These are phyloP conservation scores for Trichoderma parareesei DNA, from an alignment of 495 filamentous ascomycete species.

Conservation along the genomic window DNA sequence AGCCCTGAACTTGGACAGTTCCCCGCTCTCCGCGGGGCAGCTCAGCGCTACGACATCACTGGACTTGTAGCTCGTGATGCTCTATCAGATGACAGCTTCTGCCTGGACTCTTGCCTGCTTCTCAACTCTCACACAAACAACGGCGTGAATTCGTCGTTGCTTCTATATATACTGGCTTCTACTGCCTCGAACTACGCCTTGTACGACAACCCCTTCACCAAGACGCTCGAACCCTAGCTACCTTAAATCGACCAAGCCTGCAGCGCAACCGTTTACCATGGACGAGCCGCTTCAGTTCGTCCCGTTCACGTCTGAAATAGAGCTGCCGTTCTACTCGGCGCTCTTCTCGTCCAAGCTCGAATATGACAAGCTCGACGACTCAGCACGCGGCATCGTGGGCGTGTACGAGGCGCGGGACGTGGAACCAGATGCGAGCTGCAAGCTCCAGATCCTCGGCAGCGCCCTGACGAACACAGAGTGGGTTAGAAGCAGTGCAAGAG, in stretches of 20 bases:
- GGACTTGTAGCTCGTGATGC: conserved; percentile 3
- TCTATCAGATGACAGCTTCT: conserved; percentile 4
- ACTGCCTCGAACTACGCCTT: background rate
- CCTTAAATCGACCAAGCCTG: background rate
- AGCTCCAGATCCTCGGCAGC: conserved; percentile 81
- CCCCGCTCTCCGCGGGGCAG: conserved; percentile 7
- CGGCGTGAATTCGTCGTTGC: background rate
- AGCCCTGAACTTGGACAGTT: background rate
- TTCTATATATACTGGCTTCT: no score
- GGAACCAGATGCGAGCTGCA: conserved; percentile 60
- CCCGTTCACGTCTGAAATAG: conserved; percentile 86
- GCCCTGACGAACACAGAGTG: conserved; percentile 78
- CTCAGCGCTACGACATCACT: conserved; percentile 8
- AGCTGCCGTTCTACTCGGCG: conserved; percentile 86
- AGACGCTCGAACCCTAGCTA: background rate
- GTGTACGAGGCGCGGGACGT: conserved; percentile 78
- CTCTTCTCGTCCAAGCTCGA: conserved; percentile 88
- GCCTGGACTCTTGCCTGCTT: conserved; percentile 1
- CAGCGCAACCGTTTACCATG: background rate
- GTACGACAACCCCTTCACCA: background rate
- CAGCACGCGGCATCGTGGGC: conserved; percentile 76
- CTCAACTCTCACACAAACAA: background rate
- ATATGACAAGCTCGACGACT: conserved; percentile 91
- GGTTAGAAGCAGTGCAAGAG: conserved; percentile 20
- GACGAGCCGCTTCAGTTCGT: conserved; percentile 51